phyloP scores from a whole-genome alignment of 352 stramenopile genomes.

The Phytophthora idaei region DNA sequence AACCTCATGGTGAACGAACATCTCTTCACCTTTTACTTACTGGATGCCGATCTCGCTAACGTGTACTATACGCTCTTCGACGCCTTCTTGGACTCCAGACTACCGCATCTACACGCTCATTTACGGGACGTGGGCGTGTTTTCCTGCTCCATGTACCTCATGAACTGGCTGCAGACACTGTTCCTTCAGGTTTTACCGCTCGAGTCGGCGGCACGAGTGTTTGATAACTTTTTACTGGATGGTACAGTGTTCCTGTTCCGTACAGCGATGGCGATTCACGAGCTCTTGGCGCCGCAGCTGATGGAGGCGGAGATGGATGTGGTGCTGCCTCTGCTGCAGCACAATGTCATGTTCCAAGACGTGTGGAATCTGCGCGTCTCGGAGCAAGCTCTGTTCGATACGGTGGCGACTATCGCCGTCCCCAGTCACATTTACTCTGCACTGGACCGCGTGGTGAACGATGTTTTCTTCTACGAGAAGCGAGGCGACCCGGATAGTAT shows the following conservation, averaged over 20 bases:
- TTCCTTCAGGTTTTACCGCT: conserved; percentile 86
- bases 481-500: conserved; percentile 33
- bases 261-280: conserved; percentile 81
- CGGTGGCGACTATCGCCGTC: conserved; percentile 63
- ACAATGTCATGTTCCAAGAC: conserved; percentile 66
- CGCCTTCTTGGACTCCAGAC: conserved; percentile 55
- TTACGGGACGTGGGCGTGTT: conserved; percentile 59
- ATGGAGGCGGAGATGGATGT: conserved; percentile 73
- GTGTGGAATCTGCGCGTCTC: conserved; percentile 60
- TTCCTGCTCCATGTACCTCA: conserved; percentile 83
- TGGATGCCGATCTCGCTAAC: conserved; percentile 77
- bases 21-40: conserved; percentile 88
- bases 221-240: conserved; percentile 89
- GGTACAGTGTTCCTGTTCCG: conserved; percentile 86
- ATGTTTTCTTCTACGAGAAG: conserved; percentile 90
- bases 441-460: conserved; percentile 79
- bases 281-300: conserved; percentile 62
- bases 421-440: conserved; percentile 71
- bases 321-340: conserved; percentile 76
- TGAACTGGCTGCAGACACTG: conserved; percentile 90
- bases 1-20: conserved; percentile 91
- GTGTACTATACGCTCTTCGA: conserved; percentile 89
- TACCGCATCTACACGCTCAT: conserved; percentile 63
- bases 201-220: conserved; percentile 70
- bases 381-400: conserved; percentile 76